Base-by-base conservation (phyloP, 2,329 filamentous ascomycete genomes). In the Aureobasidium sp. region DNA sequence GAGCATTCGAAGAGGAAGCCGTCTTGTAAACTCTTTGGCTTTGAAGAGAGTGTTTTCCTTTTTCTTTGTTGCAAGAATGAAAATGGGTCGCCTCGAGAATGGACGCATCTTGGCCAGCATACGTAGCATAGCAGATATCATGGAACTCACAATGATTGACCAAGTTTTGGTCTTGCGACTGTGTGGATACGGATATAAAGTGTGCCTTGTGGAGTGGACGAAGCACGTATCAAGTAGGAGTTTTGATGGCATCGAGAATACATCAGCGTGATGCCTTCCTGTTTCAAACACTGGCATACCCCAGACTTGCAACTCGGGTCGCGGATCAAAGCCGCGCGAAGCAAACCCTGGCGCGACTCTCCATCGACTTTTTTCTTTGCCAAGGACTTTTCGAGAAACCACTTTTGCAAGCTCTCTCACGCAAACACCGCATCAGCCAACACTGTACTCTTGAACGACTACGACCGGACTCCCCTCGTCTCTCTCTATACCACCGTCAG, bases 291-390 rank as follows among this genome's bases (percentile, higher is more conserved):
- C 13, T 3, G 3, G 3, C 15, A 51, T n/a, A 26, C 47, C 47
- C 47, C 47, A 50, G 47, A 37, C 20, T 2, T 4, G 20, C 17
- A 6, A 4, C 44, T 32, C 37, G 39, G 52, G 15, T 8, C 17
- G 39, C 52, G 52, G 52, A 56, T 29, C 52, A 56, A 56, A 32
- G 39, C 52, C 52, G 52, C 52, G 52, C 39, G 39, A 56, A 42
- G 37, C 32, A 27, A 52, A 52, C 48, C n/a, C 48, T 23, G 48
- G 48, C 48, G 50, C 50, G 20, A 52, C 50, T 52, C 50, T 51
- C 29, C 50, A 42, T 29, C 37, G 27, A 44, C 37, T 32, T 56
- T 56, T 56, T 56, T 56, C 39, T 56, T 56, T 56, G 52, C 52
- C 51, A 53, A 53, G 51, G 23, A 29, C 37, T 42, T 41, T 42